A percentile compares a stretch with the other conserved stretches of the same genome.
Evolutionary conservation across 768 basidiomycete species (phyloP).

Genomic region (Steccherinum ochraceum): DNA sequence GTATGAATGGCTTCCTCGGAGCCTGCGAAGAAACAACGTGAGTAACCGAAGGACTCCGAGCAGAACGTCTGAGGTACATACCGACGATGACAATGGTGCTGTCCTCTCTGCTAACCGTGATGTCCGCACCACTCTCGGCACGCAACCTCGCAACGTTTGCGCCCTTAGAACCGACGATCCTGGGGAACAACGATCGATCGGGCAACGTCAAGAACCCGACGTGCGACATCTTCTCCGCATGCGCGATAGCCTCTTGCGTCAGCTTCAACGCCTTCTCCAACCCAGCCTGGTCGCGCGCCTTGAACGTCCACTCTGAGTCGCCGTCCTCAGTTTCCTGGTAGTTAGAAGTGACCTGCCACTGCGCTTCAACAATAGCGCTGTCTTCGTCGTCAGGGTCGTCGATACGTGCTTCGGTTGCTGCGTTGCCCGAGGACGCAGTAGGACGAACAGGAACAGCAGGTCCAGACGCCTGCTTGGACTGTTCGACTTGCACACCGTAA

Average conservation of each 20-base stretch:
- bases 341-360: slow-evolving; percentile 77
- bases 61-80: slow-evolving; percentile 34
- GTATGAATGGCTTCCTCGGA: slow-evolving; percentile 31
- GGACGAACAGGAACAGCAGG: slow-evolving; percentile 57
- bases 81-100: slow-evolving; percentile 84
- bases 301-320: slow-evolving; percentile 79
- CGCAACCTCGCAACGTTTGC: slow-evolving; percentile 85
- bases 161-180: slow-evolving; percentile 90
- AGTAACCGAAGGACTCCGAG: background rate
- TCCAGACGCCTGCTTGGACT: slow-evolving; percentile 57
- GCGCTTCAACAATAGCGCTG: slow-evolving; percentile 31
- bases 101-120: slow-evolving; percentile 85
- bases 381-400: slow-evolving; percentile 62
- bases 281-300: slow-evolving; percentile 68
- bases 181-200: slow-evolving; percentile 82
- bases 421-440: slow-evolving; percentile 22
- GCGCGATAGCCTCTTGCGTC: slow-evolving; percentile 62
- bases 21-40: slow-evolving; percentile 43
- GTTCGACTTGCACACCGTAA: slow-evolving; percentile 80
- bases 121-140: slow-evolving; percentile 86
- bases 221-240: slow-evolving; percentile 67
- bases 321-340: slow-evolving; percentile 81
- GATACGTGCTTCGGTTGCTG: slow-evolving; percentile 64
- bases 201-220: slow-evolving; percentile 81
- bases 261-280: slow-evolving; percentile 70